Percentiles rank a stretch among this genome's conserved stretches.
These are phyloP conservation scores for Golubevia pallescens DNA, from an alignment of 1,284 basidiomycete species.

Conservation along the genomic window DNA sequence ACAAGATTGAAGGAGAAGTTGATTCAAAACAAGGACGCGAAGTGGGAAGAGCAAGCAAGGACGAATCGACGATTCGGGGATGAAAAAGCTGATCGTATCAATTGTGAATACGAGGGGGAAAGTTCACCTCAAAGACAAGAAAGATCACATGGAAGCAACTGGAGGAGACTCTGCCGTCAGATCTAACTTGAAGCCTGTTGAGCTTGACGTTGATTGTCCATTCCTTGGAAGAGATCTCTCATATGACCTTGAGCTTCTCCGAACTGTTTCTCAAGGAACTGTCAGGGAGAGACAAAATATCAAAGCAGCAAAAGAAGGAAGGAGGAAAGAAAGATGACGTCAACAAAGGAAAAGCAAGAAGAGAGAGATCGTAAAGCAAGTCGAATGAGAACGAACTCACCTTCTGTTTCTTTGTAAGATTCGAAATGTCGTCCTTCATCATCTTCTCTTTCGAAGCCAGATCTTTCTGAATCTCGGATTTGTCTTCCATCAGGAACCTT, in stretches of 20 bases:
- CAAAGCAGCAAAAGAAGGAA: not conserved
- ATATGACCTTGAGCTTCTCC: constrained; percentile 18
- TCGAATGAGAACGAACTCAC: constrained; percentile 7
- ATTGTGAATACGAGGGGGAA: too few relatives aligned
- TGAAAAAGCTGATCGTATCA: too few relatives aligned
- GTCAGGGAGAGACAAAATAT: not conserved
- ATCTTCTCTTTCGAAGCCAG: constrained; percentile 4
- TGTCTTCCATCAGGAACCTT: constrained; percentile 18
- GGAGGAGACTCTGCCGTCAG: too few relatives aligned
- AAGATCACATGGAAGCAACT: too few relatives aligned
- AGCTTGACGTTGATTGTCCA: constrained; percentile 8
- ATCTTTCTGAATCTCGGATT: constrained; percentile 1
- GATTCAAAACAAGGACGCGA: too few relatives aligned
- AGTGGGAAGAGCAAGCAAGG: too few relatives aligned
- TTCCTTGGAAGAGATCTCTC: constrained; percentile 17
- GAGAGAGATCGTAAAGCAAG: not conserved
- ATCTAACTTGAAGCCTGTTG: not conserved
- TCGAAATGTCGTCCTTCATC: constrained; percentile 15
- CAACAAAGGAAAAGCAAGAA: not conserved
- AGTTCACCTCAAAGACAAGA: too few relatives aligned
- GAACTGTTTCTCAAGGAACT: constrained; percentile 19
- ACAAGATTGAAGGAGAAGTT: too few relatives aligned
- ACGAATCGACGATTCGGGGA: too few relatives aligned
- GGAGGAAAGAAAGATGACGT: not conserved
- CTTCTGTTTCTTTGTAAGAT: constrained; percentile 14